phyloP scores from a whole-genome alignment of 192 early-diverging fungal genomes.

The Chytriomyces sp. region DNA sequence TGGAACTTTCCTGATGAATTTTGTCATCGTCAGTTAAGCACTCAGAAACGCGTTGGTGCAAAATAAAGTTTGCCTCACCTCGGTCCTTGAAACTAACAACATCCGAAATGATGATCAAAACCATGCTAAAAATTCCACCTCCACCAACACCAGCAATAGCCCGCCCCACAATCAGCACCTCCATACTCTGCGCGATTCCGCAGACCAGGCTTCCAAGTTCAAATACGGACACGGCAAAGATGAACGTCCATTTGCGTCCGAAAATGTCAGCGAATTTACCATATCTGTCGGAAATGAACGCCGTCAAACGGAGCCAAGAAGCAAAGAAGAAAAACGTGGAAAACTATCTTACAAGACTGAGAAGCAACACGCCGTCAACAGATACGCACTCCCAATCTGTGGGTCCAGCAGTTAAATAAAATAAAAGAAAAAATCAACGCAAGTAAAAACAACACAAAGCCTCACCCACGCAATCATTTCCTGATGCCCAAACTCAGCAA shows the following conservation, averaged over 20 bases:
- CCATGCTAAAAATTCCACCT: constrained; percentile 75
- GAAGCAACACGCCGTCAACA: constrained; percentile 65
- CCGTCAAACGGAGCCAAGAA: not conserved
- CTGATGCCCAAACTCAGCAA: constrained; percentile 34
- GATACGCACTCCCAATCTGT: constrained; percentile 78
- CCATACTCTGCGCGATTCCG: constrained; percentile 61
- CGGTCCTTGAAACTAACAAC: constrained; percentile 64
- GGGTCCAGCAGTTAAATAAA: constrained; percentile 50
- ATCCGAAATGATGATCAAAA: constrained; percentile 83
- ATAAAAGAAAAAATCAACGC: not conserved
- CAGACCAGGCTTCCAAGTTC: constrained; percentile 76
- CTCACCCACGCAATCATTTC: constrained; percentile 80
- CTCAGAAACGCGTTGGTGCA: not conserved
- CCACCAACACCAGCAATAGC: constrained; percentile 77
- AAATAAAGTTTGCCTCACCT: constrained; percentile 27
- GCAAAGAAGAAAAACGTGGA: not conserved
- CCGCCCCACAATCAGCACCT: constrained; percentile 70
- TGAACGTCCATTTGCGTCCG: constrained; percentile 74
- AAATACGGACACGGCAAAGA: constrained; percentile 74
- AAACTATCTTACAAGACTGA: constrained; percentile 49
- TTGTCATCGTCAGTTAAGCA: not conserved
- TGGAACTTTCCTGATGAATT: constrained; percentile 71
- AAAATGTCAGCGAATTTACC: constrained; percentile 87
- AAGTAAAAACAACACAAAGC: constrained; percentile 3
- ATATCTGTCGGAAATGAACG: constrained; percentile 39